A percentile compares a stretch with the other conserved stretches of the same genome.
Conservation (phyloP, 208 protist genomes). For the Crithidia sp. region DNA sequence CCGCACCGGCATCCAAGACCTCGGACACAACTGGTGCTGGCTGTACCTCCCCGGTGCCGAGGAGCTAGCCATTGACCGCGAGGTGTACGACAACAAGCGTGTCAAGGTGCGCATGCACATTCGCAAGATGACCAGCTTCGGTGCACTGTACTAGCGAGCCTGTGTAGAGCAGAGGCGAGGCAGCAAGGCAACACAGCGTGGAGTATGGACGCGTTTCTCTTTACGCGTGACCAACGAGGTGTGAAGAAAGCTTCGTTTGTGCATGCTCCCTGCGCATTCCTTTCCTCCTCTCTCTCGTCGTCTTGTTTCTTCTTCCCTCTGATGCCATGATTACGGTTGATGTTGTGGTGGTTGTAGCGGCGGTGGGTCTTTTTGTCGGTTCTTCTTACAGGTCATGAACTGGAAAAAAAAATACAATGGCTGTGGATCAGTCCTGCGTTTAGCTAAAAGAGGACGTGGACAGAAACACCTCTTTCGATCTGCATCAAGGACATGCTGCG, state of each 20-base stretch:
- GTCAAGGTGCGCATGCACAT: conserved; percentile 94
- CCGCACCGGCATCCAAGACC: conserved; percentile 88
- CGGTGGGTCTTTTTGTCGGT: neutral
- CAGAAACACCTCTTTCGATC: no score
- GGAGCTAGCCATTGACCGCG: conserved; percentile 87
- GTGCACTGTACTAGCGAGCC: conserved; percentile 65
- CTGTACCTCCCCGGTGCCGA: conserved; percentile 92
- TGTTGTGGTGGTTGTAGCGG: no score
- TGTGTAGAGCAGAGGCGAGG: no score
- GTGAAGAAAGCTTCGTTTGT: no score
- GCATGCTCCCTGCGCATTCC: no score
- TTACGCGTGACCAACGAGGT: no score
- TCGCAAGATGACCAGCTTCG: conserved; percentile 78
- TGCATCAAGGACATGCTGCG: no score
- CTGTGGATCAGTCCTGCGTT: no score
- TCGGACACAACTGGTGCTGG: conserved; percentile 94
- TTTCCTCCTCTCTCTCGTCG: no score
- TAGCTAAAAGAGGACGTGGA: no score
- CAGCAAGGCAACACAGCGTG: no score
- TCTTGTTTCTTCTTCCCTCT: neutral
- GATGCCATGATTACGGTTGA: no score
- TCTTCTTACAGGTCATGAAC: conserved; percentile 10
- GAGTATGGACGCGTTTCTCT: neutral
- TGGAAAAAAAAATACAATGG: neutral
- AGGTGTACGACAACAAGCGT: conserved; percentile 94